Evolutionary conservation across 2,329 filamentous ascomycete genomes (phyloP).

Genomic region (Aspergillus sp.): DNA sequence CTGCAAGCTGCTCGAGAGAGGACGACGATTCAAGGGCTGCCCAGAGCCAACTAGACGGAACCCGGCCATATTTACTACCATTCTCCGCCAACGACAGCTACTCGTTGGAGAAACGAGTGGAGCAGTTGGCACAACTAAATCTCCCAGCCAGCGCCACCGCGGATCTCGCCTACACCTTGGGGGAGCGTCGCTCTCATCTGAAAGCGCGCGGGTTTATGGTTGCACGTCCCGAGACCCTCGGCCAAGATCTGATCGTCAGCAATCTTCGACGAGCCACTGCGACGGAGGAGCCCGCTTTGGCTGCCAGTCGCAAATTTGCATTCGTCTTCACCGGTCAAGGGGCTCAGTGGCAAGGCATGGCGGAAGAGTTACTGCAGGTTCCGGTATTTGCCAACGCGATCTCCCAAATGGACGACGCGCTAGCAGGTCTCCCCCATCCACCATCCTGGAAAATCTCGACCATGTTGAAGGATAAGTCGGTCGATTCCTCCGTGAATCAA

Average conservation of each 20-base stretch:
- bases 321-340: constrained; percentile 41
- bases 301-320: not conserved
- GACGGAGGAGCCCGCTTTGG: not conserved
- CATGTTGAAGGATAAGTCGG: not conserved
- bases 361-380: constrained; percentile 24
- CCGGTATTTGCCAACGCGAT: constrained; percentile 19
- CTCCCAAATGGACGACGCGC: not conserved
- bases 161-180: constrained; percentile 16
- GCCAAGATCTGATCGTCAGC: not conserved
- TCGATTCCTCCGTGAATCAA: constrained; percentile 12
- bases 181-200: constrained; percentile 9
- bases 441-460: constrained; percentile 11
- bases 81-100: not conserved
- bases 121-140: not conserved
- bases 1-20: not conserved
- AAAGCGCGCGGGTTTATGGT: not conserved
- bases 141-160: not conserved
- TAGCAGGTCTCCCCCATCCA: not conserved
- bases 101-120: not conserved
- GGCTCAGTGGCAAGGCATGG: constrained; percentile 38
- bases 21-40: not conserved
- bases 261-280: not conserved
- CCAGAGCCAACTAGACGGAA: not conserved
- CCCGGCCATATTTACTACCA: not conserved
- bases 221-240: not conserved